Evolutionary conservation across 1,284 basidiomycete genomes (phyloP).

Genomic region (Malassezia equina): DNA sequence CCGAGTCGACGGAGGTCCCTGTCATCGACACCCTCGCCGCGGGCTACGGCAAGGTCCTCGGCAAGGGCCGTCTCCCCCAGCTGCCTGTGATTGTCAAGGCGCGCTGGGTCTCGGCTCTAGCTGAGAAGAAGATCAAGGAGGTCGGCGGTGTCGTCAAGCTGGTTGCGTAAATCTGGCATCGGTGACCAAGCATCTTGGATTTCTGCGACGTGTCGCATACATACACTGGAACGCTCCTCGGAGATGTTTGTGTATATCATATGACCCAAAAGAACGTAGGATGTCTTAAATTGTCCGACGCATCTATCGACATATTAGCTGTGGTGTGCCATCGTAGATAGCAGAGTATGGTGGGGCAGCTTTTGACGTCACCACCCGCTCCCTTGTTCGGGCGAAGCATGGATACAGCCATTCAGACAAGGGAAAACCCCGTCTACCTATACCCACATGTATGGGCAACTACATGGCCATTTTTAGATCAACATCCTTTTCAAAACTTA

Average conservation of each 20-base stretch:
- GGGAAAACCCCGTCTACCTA: neutral
- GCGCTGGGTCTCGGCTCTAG: slow-evolving; percentile 45
- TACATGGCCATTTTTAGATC: neutral
- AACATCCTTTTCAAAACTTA: slow-evolving; percentile 13
- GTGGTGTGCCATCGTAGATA: neutral
- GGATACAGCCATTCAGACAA: neutral
- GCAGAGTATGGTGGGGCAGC: too few species aligned
- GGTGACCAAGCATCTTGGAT: neutral
- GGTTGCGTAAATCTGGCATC: slow-evolving; percentile 12
- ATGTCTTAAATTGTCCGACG: neutral
- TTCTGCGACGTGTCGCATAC: slow-evolving; percentile 2
- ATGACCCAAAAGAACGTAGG: slow-evolving; percentile 18
- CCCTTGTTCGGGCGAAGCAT: neutral
- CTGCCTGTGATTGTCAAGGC: slow-evolving; percentile 48
- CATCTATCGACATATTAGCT: neutral
- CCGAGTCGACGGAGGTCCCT: slow-evolving; percentile 41
- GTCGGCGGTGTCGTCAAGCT: slow-evolving; percentile 48
- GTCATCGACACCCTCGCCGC: slow-evolving; percentile 47
- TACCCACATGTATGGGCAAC: neutral
- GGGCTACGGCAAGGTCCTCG: slow-evolving; percentile 48
- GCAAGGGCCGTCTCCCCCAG: slow-evolving; percentile 45
- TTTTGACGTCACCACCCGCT: too few species aligned
- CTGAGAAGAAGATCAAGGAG: slow-evolving; percentile 49
- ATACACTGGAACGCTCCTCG: slow-evolving; percentile 4
- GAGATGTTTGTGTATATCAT: slow-evolving; percentile 16